A percentile compares a stretch with the other conserved stretches of the same genome.
These are phyloP conservation scores for Coemansia sp. DNA, from an alignment of 371 early-diverging fungal species.

Conservation along the genomic window DNA sequence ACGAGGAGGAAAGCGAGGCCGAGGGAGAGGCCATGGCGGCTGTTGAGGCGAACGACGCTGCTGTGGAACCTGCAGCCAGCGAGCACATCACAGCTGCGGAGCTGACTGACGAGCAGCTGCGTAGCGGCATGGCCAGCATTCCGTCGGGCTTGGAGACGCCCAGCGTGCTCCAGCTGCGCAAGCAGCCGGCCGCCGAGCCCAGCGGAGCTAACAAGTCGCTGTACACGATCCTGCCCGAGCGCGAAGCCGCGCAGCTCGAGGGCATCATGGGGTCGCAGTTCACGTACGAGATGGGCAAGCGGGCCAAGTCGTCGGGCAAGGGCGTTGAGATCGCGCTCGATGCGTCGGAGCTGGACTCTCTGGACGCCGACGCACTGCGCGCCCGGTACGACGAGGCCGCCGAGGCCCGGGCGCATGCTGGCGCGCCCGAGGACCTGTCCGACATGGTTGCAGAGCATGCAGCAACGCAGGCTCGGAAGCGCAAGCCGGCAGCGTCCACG, in stretches of 20 bases:
- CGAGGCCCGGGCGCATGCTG: slow-evolving; percentile 15
- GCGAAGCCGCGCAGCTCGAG: slow-evolving; percentile 58
- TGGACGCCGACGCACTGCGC: slow-evolving; percentile 69
- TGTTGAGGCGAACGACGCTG: slow-evolving; percentile 51
- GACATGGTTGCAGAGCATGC: slow-evolving; percentile 91
- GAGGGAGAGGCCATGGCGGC: slow-evolving; percentile 62
- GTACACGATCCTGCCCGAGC: slow-evolving; percentile 87
- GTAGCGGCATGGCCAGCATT: slow-evolving; percentile 74
- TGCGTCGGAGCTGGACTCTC: slow-evolving; percentile 71
- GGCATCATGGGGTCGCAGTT: slow-evolving; percentile 96
- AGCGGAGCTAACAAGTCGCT: slow-evolving; percentile 72
- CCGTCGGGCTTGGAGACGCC: slow-evolving; percentile 90
- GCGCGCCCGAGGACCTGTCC: slow-evolving; percentile 68
- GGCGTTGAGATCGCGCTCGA: slow-evolving; percentile 74
- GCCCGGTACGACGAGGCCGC: slow-evolving; percentile 72
- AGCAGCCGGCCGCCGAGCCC: slow-evolving; percentile 56
- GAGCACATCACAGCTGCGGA: slow-evolving; percentile 52
- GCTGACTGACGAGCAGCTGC: slow-evolving; percentile 41
- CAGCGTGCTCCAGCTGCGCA: slow-evolving; percentile 87
- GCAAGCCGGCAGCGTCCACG: slow-evolving; percentile 58
- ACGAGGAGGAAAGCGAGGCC: slow-evolving; percentile 67
- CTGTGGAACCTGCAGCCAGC: slow-evolving; percentile 57
- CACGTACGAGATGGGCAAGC: slow-evolving; percentile 72
- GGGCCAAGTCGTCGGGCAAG: slow-evolving; percentile 48
- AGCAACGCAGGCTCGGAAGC: slow-evolving; percentile 64